Evolutionary conservation across 2,329 filamentous ascomycete genomes (phyloP).

Genomic region (Curvularia sp.): DNA sequence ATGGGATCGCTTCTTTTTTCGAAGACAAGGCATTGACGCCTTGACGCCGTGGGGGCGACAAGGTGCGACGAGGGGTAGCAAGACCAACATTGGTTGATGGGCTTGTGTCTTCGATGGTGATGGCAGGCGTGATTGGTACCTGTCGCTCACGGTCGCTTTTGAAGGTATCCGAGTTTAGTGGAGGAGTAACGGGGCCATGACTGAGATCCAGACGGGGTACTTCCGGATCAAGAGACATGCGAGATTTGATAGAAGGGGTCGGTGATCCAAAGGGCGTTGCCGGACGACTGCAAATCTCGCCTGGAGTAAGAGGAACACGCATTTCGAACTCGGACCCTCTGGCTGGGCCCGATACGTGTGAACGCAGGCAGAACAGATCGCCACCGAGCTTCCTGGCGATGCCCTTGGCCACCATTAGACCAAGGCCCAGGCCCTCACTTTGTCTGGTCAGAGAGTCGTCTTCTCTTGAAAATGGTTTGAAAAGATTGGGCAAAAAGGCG

Average conservation of each 20-base stretch:
- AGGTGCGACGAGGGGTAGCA: constrained; percentile 39
- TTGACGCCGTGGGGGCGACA: constrained; percentile 38
- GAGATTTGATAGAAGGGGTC: constrained; percentile 47
- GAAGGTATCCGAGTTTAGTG: constrained; percentile 34
- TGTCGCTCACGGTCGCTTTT: constrained; percentile 25
- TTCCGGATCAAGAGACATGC: constrained; percentile 42
- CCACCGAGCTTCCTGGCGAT: constrained; percentile 73
- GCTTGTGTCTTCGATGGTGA: constrained; percentile 22
- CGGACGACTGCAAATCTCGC: constrained; percentile 59
- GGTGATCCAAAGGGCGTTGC: constrained; percentile 59
- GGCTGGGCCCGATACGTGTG: constrained; percentile 66
- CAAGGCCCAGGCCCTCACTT: constrained; percentile 72
- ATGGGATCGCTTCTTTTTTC: constrained; percentile 28
- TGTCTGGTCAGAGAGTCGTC: constrained; percentile 72
- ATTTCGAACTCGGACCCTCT: constrained; percentile 74
- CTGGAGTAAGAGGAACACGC: constrained; percentile 65
- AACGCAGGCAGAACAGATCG: constrained; percentile 69
- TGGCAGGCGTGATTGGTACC: constrained; percentile 19
- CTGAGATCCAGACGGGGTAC: constrained; percentile 24
- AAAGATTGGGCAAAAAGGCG: constrained; percentile 70
- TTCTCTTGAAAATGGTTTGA: constrained; percentile 73
- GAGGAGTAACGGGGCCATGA: constrained; percentile 40
- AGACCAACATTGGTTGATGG: constrained; percentile 27
- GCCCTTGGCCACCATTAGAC: constrained; percentile 75
- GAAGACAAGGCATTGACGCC: constrained; percentile 28